A percentile compares a stretch with the other conserved stretches of the same genome.
Conservation (phyloP, 2,329 filamentous ascomycete genomes). For the Fonsecaea monophora region DNA sequence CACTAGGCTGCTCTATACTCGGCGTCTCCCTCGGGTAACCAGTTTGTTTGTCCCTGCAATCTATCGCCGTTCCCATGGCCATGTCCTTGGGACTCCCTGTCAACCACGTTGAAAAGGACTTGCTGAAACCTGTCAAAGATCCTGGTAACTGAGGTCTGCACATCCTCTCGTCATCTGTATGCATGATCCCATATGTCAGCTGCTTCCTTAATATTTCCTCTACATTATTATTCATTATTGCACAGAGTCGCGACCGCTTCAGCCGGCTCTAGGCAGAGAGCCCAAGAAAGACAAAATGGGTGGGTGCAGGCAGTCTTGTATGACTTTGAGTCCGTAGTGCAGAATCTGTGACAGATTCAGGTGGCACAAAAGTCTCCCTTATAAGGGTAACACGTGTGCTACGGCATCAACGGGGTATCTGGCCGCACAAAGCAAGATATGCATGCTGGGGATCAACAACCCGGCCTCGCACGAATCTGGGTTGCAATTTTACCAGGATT, state of each 20-base stretch:
- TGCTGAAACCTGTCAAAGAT: constrained; percentile 16
- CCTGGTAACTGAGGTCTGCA: not conserved
- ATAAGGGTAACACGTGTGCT: constrained; percentile 24
- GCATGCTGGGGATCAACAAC: not conserved
- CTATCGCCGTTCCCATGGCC: constrained; percentile 28
- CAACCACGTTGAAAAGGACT: constrained; percentile 31
- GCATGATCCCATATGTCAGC: constrained; percentile 5
- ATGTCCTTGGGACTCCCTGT: constrained; percentile 32
- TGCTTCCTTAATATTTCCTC: not conserved
- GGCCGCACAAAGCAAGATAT: not conserved
- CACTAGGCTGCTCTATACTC: not conserved
- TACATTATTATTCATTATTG: not conserved
- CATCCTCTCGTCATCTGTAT: not conserved
- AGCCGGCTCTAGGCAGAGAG: constrained; percentile 2
- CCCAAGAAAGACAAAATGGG: constrained; percentile 12
- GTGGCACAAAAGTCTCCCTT: constrained; percentile 16
- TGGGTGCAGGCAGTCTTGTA: constrained; percentile 15
- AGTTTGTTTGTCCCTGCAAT: constrained; percentile 29
- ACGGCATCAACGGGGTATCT: constrained; percentile 5
- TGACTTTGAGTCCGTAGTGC: constrained; percentile 11
- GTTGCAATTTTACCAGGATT: constrained; percentile 1
- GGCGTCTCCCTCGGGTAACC: not conserved
- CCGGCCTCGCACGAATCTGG: not conserved
- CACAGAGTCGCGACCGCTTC: constrained; percentile 24
- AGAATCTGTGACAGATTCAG: constrained; percentile 28